Evolutionary conservation across 192 early-diverging fungal genomes (phyloP).

Genomic region (Coemansia sp.): DNA sequence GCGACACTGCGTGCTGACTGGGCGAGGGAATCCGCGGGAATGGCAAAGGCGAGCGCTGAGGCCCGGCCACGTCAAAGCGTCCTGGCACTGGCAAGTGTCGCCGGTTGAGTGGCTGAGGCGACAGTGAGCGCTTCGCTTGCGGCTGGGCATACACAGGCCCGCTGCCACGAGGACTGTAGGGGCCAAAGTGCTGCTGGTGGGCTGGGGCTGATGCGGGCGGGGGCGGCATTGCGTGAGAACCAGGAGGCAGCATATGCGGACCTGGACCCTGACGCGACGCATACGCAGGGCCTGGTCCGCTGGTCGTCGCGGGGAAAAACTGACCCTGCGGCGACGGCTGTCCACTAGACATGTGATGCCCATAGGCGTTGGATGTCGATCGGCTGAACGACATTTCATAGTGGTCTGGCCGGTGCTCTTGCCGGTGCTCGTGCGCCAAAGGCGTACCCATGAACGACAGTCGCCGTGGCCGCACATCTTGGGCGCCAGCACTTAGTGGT

Average conservation of each 20-base stretch:
- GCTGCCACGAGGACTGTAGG: neutral
- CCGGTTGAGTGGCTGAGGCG: constrained; percentile 25
- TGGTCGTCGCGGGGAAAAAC: constrained; percentile 15
- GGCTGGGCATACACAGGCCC: constrained; percentile 22
- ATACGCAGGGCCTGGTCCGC: neutral
- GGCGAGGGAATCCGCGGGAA: constrained; percentile 57
- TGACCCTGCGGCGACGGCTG: constrained; percentile 41
- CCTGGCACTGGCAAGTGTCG: constrained; percentile 34
- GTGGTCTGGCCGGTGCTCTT: constrained; percentile 32
- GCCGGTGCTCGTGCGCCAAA: constrained; percentile 16
- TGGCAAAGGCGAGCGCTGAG: constrained; percentile 44
- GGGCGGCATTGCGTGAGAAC: constrained; percentile 25
- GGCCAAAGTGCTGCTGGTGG: neutral
- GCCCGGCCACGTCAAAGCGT: constrained; percentile 29
- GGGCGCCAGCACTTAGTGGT: constrained; percentile 9
- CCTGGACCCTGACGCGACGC: constrained; percentile 13
- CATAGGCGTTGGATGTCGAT: constrained; percentile 35
- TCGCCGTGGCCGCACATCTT: constrained; percentile 34
- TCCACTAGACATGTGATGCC: constrained; percentile 17
- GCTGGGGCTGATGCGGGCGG: constrained; percentile 6
- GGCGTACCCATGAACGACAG: constrained; percentile 44
- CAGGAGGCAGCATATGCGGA: constrained; percentile 30
- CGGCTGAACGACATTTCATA: constrained; percentile 54
- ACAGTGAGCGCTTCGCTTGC: neutral
- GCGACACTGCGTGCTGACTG: constrained; percentile 21